A percentile compares a stretch with the other conserved stretches of the same genome.
Evolutionary conservation across 352 stramenopile species (phyloP).

Genomic region (Phytophthora idaei): DNA sequence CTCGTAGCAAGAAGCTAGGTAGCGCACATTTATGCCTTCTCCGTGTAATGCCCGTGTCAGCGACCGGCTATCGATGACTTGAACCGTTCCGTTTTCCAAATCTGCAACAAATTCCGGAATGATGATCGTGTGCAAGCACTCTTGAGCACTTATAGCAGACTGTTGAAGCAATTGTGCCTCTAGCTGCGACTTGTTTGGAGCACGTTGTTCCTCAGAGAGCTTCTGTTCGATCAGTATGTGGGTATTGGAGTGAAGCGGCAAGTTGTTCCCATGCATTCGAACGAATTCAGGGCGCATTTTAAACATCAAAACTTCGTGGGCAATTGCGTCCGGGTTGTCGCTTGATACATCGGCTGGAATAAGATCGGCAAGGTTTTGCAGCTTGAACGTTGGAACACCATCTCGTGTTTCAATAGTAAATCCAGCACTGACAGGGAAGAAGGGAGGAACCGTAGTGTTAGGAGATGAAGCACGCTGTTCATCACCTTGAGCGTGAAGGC

Average conservation of each 20-base stretch:
- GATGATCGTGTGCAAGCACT: slow-evolving; percentile 46
- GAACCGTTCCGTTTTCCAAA: slow-evolving; percentile 38
- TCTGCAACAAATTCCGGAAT: slow-evolving; percentile 55
- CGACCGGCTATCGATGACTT: slow-evolving; percentile 46
- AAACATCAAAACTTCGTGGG: slow-evolving; percentile 22
- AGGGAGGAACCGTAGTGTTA: slow-evolving; percentile 12
- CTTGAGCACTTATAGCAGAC: slow-evolving; percentile 37
- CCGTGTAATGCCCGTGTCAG: slow-evolving; percentile 51
- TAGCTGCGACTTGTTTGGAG: slow-evolving; percentile 15
- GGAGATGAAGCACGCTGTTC: slow-evolving; percentile 3
- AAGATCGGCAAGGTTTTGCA: slow-evolving; percentile 42
- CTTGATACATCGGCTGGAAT: slow-evolving; percentile 39
- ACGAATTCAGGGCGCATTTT: slow-evolving; percentile 69
- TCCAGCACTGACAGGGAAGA: slow-evolving; percentile 26
- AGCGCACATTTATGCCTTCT: slow-evolving; percentile 62
- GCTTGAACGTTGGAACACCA: slow-evolving; percentile 9
- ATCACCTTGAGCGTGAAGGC: slow-evolving; percentile 10
- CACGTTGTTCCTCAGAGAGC: not conserved
- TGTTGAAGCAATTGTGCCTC: slow-evolving; percentile 47
- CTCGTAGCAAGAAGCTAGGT: slow-evolving; percentile 64
- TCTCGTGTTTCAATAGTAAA: slow-evolving; percentile 17
- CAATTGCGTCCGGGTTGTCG: slow-evolving; percentile 11
- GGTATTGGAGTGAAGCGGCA: slow-evolving; percentile 49
- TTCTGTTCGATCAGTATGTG: slow-evolving; percentile 14
- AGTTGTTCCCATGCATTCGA: slow-evolving; percentile 32